Percentiles rank a stretch among this genome's conserved stretches.
Evolutionary conservation across 352 stramenopile genomes (phyloP).

Genomic region (Phytophthora capsici): DNA sequence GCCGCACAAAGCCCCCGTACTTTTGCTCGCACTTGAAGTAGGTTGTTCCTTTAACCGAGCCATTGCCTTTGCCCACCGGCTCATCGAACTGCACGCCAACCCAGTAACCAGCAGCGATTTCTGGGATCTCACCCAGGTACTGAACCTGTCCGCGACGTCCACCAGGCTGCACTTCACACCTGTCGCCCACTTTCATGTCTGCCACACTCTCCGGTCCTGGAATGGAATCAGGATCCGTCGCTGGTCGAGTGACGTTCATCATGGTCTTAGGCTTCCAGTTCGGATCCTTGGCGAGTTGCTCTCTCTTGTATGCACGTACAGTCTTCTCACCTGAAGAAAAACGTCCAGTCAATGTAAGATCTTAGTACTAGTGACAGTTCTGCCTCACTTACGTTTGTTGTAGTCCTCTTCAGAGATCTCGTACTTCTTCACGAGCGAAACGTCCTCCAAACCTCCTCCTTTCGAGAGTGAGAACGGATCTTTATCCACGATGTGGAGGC

Average conservation of each 20-base stretch:
- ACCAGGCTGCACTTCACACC: conserved; percentile 98
- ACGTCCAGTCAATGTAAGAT: background rate
- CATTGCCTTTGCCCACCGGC: conserved; percentile 93
- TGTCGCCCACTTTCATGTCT: conserved; percentile 90
- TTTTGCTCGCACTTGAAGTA: conserved; percentile 95
- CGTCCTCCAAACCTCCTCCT: conserved; percentile 96
- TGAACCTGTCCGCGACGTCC: conserved; percentile 92
- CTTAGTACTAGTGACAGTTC: background rate
- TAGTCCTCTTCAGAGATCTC: conserved; percentile 99
- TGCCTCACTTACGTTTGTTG: conserved; percentile 88
- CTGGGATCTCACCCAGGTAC: conserved; percentile 93
- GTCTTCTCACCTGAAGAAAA: conserved; percentile 92
- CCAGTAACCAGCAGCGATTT: conserved; percentile 92
- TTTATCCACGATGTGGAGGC: conserved; percentile 95
- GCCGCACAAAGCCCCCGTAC: conserved; percentile 95
- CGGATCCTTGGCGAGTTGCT: conserved; percentile 95
- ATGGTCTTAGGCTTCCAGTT: conserved; percentile 94
- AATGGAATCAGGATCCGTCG: conserved; percentile 44
- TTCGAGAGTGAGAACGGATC: conserved; percentile 97
- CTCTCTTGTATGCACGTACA: conserved; percentile 95
- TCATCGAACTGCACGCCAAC: conserved; percentile 98
- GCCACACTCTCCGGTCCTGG: conserved; percentile 76
- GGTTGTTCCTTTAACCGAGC: conserved; percentile 88
- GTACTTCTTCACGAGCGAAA: conserved; percentile 98
- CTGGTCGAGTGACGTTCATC: conserved; percentile 52